Base-by-base conservation (phyloP, 2,329 filamentous ascomycete genomes). In the Aspergillus ochraceoroseus region DNA sequence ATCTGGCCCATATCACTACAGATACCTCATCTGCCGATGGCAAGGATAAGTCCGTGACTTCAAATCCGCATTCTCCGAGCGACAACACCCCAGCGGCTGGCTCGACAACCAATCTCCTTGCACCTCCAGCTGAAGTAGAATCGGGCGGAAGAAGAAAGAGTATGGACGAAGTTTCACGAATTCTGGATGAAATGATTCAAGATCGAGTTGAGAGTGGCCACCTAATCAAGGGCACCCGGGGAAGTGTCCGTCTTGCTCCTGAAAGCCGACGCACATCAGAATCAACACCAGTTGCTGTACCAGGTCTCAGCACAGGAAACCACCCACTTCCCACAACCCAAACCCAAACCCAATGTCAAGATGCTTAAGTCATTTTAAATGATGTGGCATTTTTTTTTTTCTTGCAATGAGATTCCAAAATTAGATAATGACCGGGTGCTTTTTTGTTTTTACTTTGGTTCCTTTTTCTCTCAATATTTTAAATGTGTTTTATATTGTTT, bases 141-240 rank as follows among this genome's bases (percentile, higher is more conserved):
- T 64, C 64, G 43, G 58, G 62, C 51, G 53, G 62, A 32, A 75
- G 74, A 37, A 76, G 73, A 49, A 74, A 76, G 69, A 87, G 85
- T 51, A 84, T 92, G 22, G 88, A 95, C 54, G 89, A 95, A 65
- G 89, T 95, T 81, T 94, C 86, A 52, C 80, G 82, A 55, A 88
- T 95, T 70, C 76, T 95, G 17, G 90, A 96, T 56, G 87, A 95
- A 66, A 95, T 96, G 90, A 92, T 95, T 44, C 85, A 89, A 58
- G 85, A 90, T 58, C 80, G 85, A 43, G 84, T 94, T 38, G 85
- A 92, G 54, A 80, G 74, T 37, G 86, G 85, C 14, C 79, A 86
- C 39, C 68, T 87, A 14, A 72, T 86, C 19, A 79, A 84, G 55
- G 75, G 81, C 37, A 68, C 69, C 36, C 73, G 82, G 45, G 84